Percentiles rank a stretch among this genome's conserved stretches.
These are phyloP conservation scores for Kwoniella dejecticola DNA, from an alignment of 768 basidiomycete genomes.

Conservation along the genomic window DNA sequence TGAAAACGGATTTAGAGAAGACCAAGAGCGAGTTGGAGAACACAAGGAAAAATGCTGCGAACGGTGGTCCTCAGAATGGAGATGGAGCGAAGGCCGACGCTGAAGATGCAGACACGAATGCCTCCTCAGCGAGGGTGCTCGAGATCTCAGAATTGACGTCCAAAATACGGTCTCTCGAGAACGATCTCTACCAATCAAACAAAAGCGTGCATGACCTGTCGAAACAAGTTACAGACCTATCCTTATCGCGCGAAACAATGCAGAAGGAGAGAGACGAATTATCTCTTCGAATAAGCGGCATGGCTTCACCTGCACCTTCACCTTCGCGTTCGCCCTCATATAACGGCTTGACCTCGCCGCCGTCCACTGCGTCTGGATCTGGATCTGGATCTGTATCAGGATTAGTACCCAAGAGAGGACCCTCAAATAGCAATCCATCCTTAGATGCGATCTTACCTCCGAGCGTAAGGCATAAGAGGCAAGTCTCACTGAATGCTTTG, in stretches of 20 bases:
- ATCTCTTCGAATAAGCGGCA: constrained; percentile 3
- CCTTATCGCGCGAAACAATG: constrained; percentile 14
- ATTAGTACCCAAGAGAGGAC: no score
- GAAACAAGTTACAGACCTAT: constrained; percentile 45
- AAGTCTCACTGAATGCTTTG: constrained; percentile 47
- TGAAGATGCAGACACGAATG: background rate
- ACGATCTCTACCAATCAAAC: constrained; percentile 35
- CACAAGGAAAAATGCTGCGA: background rate
- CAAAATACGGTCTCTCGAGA: constrained; percentile 35
- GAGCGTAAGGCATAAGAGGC: constrained; percentile 50
- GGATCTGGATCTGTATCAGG: no score
- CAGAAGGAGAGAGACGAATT: constrained; percentile 29
- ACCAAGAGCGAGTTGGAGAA: constrained; percentile 2
- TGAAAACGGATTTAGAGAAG: background rate
- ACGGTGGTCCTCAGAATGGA: background rate
- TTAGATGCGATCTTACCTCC: constrained; percentile 50
- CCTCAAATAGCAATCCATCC: background rate
- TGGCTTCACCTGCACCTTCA: constrained; percentile 3
- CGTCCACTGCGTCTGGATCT: no score
- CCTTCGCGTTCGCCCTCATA: background rate
- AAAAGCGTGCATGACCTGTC: constrained; percentile 40
- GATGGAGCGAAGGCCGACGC: no score
- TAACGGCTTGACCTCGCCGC: constrained; percentile 1
- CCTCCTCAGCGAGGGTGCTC: constrained; percentile 12
- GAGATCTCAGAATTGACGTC: constrained; percentile 34